These are phyloP conservation scores for Auricularia sp. DNA, from an alignment of 768 basidiomycete genomes.

Conservation along the genomic window DNA sequence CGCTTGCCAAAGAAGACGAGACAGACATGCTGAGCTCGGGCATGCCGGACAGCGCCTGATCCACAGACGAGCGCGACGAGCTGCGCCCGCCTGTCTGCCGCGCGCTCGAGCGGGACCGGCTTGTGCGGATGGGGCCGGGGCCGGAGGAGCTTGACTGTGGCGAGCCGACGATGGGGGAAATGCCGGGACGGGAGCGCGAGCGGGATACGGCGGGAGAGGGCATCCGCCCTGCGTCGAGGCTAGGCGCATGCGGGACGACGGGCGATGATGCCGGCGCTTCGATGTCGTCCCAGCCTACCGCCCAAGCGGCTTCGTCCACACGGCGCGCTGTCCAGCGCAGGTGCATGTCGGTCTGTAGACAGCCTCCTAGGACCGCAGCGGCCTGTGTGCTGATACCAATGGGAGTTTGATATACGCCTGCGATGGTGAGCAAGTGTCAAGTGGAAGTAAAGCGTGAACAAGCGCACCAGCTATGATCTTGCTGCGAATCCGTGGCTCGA, in stretches of 20 bases:
- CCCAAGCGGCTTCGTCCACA: slow-evolving; percentile 76
- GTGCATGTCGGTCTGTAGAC: slow-evolving; percentile 52
- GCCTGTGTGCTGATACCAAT: slow-evolving; percentile 47
- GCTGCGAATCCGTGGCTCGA: slow-evolving; percentile 84
- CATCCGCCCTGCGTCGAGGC: neutral
- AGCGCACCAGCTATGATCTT: slow-evolving; percentile 76
- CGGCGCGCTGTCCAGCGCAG: slow-evolving; percentile 71
- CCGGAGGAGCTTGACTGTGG: neutral
- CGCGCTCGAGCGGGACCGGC: neutral
- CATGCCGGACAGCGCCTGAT: neutral
- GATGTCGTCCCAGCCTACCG: slow-evolving; percentile 51
- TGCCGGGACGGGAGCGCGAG: neutral
- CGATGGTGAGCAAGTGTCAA: slow-evolving; percentile 9
- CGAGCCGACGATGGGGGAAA: no score
- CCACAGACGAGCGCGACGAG: neutral
- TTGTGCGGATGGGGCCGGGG: neutral
- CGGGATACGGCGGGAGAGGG: neutral
- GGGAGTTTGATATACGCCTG: slow-evolving; percentile 58
- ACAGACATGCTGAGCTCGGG: neutral
- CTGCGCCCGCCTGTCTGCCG: neutral
- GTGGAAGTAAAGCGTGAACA: slow-evolving; percentile 12
- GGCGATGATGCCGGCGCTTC: neutral
- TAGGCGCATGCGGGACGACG: neutral
- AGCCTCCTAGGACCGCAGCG: slow-evolving; percentile 65
- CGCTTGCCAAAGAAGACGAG: neutral